Percentiles rank a stretch among this genome's conserved stretches.
phyloP scores from a whole-genome alignment of 2,329 filamentous ascomycete species.

The Rutstroemia sp. region DNA sequence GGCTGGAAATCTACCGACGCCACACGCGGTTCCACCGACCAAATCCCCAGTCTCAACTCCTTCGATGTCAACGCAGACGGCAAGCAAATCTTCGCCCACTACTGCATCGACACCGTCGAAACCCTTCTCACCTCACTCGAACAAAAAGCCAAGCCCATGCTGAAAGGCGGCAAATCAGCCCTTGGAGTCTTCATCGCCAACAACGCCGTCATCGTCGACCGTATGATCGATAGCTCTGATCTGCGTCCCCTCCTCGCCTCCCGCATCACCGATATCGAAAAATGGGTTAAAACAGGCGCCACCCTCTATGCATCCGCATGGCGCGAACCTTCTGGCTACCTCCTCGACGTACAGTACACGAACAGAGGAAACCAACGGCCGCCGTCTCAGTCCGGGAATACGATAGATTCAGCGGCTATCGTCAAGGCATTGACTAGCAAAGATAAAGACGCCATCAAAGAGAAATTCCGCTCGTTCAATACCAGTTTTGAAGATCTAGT shows the following conservation, averaged over 20 bases:
- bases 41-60: conserved; percentile 63
- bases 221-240: conserved; percentile 76
- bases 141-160: conserved; percentile 60
- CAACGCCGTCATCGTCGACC: conserved; percentile 74
- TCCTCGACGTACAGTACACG: conserved; percentile 90
- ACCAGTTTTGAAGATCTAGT: conserved; percentile 84
- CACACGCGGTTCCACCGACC: conserved; percentile 51
- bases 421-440: conserved; percentile 79
- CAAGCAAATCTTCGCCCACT: conserved; percentile 79
- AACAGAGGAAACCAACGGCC: conserved; percentile 60
- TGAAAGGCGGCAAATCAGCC: conserved; percentile 65
- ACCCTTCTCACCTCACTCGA: conserved; percentile 69
- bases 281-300: conserved; percentile 81
- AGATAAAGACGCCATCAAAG: conserved; percentile 93
- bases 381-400: conserved; percentile 57
- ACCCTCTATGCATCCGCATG: conserved; percentile 78
- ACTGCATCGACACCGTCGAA: conserved; percentile 84
- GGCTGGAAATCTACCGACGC: conserved; percentile 64
- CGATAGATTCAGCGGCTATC: conserved; percentile 71
- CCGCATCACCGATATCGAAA: conserved; percentile 62
- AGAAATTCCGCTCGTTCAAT: conserved; percentile 93
- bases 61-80: conserved; percentile 89
- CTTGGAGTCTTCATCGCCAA: conserved; percentile 90
- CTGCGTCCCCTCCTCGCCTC: conserved; percentile 63
- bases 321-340: conserved; percentile 76